Evolutionary conservation across 1,284 basidiomycete genomes (phyloP).

Genomic region (Cutaneotrichosporon cavernicola): DNA sequence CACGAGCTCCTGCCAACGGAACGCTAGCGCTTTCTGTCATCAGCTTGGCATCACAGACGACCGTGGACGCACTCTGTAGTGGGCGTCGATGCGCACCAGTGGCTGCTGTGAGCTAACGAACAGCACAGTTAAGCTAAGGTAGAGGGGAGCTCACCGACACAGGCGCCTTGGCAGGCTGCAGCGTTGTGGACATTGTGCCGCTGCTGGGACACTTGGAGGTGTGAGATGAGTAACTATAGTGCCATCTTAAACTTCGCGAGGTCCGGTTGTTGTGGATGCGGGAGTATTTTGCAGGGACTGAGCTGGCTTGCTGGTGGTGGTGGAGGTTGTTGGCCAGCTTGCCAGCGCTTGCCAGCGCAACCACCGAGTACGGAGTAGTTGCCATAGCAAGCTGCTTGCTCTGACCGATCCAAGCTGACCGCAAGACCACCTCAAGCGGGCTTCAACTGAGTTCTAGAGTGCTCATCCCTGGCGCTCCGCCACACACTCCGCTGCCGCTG

Average conservation of each 20-base stretch:
- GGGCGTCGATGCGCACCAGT: constrained; percentile 34
- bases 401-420: neutral
- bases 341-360: too few species aligned
- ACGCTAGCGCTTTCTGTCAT: constrained; percentile 35
- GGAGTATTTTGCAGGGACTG: neutral
- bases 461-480: neutral
- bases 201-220: neutral
- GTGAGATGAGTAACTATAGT: neutral
- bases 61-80: constrained; percentile 25
- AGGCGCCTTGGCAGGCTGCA: neutral
- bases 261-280: neutral
- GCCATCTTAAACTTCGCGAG: neutral
- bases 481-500: neutral
- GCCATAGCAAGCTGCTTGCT: neutral
- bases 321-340: neutral
- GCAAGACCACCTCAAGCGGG: neutral
- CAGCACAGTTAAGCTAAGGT: neutral
- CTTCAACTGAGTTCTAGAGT: neutral
- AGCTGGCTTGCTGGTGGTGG: neutral
- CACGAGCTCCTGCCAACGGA: constrained; percentile 33
- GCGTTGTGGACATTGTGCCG: constrained; percentile 2
- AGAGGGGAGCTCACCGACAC: neutral
- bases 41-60: neutral
- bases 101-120: constrained; percentile 19
- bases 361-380: too few species aligned